phyloP scores from a whole-genome alignment of 768 basidiomycete genomes.

The Leccinum rimulosum region DNA sequence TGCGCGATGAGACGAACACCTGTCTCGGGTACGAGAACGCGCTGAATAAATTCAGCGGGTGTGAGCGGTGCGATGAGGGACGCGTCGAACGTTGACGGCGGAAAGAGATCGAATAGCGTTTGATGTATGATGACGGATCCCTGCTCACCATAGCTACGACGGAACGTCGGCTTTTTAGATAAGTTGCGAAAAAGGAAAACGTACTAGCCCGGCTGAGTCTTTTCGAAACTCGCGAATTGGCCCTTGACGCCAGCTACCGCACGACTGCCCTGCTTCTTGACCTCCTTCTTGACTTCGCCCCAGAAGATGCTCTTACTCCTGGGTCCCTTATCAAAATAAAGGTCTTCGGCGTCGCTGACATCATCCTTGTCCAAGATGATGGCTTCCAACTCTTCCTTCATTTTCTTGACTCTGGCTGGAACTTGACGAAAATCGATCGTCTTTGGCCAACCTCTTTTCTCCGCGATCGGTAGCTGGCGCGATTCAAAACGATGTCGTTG shows the following conservation, averaged over 20 bases:
- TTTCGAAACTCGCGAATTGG: conserved; percentile 78
- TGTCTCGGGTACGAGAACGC: conserved; percentile 88
- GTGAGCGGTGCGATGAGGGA: conserved; percentile 62
- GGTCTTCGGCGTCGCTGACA: conserved; percentile 20
- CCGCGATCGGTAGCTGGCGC: conserved; percentile 68
- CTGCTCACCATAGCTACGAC: conserved; percentile 75
- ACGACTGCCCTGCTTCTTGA: conserved; percentile 63
- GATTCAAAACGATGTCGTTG: conserved; percentile 79
- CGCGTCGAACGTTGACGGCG: conserved; percentile 54
- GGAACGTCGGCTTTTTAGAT: background rate
- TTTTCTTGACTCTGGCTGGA: conserved; percentile 48
- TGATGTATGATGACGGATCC: conserved; percentile 81
- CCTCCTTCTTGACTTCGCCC: conserved; percentile 59
- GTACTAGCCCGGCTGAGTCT: conserved; percentile 88
- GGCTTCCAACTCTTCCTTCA: conserved; percentile 45
- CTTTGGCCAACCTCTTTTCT: conserved; percentile 73
- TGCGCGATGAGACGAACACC: conserved; percentile 79
- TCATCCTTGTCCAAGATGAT: conserved; percentile 49
- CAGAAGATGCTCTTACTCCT: conserved; percentile 60
- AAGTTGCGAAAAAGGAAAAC: conserved; percentile 29
- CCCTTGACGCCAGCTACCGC: conserved; percentile 65
- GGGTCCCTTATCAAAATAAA: conserved; percentile 18
- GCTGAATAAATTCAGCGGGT: conserved; percentile 73
- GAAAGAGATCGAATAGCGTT: conserved; percentile 73
- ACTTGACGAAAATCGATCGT: conserved; percentile 62